A percentile compares a stretch with the other conserved stretches of the same genome.
phyloP scores from a whole-genome alignment of 2,329 filamentous ascomycete genomes.

The Hypoxylon sp. region DNA sequence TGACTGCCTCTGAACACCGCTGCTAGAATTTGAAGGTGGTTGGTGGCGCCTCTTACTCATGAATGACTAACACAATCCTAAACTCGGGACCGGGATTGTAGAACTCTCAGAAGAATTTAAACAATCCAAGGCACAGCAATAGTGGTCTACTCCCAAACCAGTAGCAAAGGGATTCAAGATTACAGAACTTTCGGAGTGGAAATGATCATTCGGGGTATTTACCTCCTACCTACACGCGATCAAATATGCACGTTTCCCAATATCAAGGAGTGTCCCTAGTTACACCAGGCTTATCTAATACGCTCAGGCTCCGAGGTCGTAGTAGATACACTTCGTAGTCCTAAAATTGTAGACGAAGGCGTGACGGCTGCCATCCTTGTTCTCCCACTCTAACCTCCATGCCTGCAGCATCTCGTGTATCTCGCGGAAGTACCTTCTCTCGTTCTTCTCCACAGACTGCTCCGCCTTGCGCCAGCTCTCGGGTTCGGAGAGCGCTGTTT shows the following conservation, averaged over 20 bases:
- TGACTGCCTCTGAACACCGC: background rate
- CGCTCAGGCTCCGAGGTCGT: slow-evolving; percentile 75
- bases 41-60: background rate
- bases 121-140: background rate
- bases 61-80: background rate
- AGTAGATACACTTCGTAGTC: slow-evolving; percentile 86
- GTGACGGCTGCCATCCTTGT: slow-evolving; percentile 71
- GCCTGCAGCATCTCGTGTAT: slow-evolving; percentile 81
- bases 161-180: background rate
- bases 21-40: background rate
- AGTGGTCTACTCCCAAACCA: too few relatives aligned
- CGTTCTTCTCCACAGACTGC: slow-evolving; percentile 81
- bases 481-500: slow-evolving; percentile 81
- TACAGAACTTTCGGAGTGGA: slow-evolving; percentile 6
- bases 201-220: slow-evolving; percentile 31
- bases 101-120: background rate
- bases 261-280: background rate
- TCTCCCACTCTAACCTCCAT: slow-evolving; percentile 72
- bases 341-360: slow-evolving; percentile 94
- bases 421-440: slow-evolving; percentile 86
- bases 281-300: background rate
- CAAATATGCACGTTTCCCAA: background rate
- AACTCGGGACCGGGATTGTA: too few relatives aligned
- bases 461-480: slow-evolving; percentile 89
- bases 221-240: slow-evolving; percentile 7